These are phyloP conservation scores for Hypsizygus ulmarius DNA, from an alignment of 1,284 basidiomycete genomes.

Conservation along the genomic window DNA sequence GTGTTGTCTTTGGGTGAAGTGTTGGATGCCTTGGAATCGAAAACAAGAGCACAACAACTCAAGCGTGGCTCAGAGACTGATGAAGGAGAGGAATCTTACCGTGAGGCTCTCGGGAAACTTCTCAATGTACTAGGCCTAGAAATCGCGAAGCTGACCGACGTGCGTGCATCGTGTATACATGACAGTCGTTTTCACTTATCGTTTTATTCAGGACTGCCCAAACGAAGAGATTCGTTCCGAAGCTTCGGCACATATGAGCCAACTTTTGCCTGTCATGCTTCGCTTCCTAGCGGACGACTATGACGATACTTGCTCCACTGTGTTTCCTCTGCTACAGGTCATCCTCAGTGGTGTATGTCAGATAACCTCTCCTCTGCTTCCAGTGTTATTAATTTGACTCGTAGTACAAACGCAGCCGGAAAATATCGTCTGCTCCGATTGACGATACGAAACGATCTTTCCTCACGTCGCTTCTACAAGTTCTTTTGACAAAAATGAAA, in stretches of 20 bases:
- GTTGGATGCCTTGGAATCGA: constrained; percentile 74
- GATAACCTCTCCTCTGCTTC: not conserved
- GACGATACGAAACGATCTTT: constrained; percentile 79
- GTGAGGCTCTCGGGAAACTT: constrained; percentile 86
- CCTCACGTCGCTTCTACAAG: constrained; percentile 75
- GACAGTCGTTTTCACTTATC: not conserved
- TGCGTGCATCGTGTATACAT: constrained; percentile 11
- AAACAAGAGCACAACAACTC: constrained; percentile 68
- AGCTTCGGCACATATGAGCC: constrained; percentile 66
- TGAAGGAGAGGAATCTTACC: constrained; percentile 80
- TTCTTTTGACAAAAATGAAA: constrained; percentile 85
- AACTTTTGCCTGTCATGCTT: constrained; percentile 80
- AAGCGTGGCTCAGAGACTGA: constrained; percentile 67
- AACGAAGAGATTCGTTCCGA: constrained; percentile 64
- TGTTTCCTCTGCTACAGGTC: constrained; percentile 78
- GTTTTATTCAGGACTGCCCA: constrained; percentile 51
- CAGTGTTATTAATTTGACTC: constrained; percentile 5
- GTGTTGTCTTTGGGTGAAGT: constrained; percentile 85
- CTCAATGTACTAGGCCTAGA: constrained; percentile 85
- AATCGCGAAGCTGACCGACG: constrained; percentile 81
- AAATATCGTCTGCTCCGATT: constrained; percentile 62
- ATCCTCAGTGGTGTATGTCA: constrained; percentile 71
- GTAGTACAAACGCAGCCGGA: constrained; percentile 79
- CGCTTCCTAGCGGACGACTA: constrained; percentile 89
- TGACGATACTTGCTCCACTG: constrained; percentile 82